Conservation (phyloP, 2,329 filamentous ascomycete genomes). For the Penicillium sp. region DNA sequence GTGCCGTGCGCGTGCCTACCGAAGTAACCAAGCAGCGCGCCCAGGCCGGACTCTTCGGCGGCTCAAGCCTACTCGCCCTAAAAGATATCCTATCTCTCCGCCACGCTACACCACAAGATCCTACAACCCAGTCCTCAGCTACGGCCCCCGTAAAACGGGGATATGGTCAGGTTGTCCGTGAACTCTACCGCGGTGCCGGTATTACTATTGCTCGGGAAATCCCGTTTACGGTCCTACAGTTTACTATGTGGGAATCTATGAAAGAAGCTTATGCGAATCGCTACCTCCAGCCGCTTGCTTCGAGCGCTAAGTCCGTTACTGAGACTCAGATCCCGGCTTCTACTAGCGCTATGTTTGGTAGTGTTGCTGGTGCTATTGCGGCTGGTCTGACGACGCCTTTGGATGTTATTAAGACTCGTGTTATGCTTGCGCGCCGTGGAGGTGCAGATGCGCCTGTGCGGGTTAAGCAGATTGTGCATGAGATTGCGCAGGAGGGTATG, state of each 20-base stretch:
- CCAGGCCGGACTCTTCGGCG: constrained; percentile 80
- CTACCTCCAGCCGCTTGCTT: constrained; percentile 43
- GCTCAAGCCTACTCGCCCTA: constrained; percentile 66
- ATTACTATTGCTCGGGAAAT: constrained; percentile 96
- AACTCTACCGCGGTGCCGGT: constrained; percentile 87
- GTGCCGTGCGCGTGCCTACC: constrained; percentile 87
- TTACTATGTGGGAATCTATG: constrained; percentile 93
- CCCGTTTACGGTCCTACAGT: constrained; percentile 95
- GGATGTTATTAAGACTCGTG: constrained; percentile 93
- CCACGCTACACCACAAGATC: constrained; percentile 27
- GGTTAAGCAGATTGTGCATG: constrained; percentile 56
- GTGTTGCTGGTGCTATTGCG: constrained; percentile 77
- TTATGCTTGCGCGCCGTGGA: constrained; percentile 82
- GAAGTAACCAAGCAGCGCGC: constrained; percentile 97
- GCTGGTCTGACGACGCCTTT: constrained; percentile 88
- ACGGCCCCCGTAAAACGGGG: constrained; percentile 39
- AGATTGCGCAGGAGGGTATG: constrained; percentile 58
- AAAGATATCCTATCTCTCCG: constrained; percentile 64
- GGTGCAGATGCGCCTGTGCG: constrained; percentile 35
- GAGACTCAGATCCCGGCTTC: constrained; percentile 61
- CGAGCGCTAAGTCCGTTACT: constrained; percentile 12
- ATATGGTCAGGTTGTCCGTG: constrained; percentile 65
- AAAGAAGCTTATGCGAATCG: constrained; percentile 58
- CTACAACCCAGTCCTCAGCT: neutral
- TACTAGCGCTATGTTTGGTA: constrained; percentile 84